Base-by-base conservation (phyloP, 2,329 filamentous ascomycete genomes). In the Waltergamsia citrina region DNA sequence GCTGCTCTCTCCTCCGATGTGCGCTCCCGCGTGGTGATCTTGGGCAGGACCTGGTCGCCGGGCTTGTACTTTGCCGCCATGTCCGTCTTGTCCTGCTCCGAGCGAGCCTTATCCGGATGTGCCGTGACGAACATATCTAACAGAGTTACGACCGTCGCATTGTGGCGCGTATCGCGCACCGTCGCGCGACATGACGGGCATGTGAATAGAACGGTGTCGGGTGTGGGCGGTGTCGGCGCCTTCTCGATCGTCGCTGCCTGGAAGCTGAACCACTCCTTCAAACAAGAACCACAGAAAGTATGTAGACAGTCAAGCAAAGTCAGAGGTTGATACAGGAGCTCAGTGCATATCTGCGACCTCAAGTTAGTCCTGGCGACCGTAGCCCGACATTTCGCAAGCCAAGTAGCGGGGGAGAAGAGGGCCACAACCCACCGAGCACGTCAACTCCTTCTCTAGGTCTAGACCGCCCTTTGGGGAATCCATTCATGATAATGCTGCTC, bases 231-330 rank as follows among this genome's bases (percentile, higher is more conserved):
- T 9, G 60, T 60, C 10, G 68, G 69, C 3, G 62, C 59, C 38
- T 57, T 62, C 42, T 70, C 71, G 28, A 71, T 71, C 11, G 68
- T 66, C 20, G 69, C 65, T 24, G 79, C 78, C 56, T 94, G 86
- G 58, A 78, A 92, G 42, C 69, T 65, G 54, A 96, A 98, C 92
- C 92, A 98, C 64, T 94, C 86, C 57, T 94, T 94, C 38, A 96
- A 59, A 53, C 92, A 98, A 25, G 85, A 83, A 43, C 88, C 92
- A 65, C 92, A 98, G 59, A 93, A 98, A 29, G 90, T 95, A 61
- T 94, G 87, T 29, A 94, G 74, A 54, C 87, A 94, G 65, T 94
- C 85, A 56, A 94, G 83, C 32, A 94, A 77, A 19, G 87, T 94
- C 43, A 94, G 71, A 22, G 88, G 87, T 56, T 93, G 85, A 61